A percentile compares a stretch with the other conserved stretches of the same genome.
phyloP scores from a whole-genome alignment of 140 eudicot species.

The Stevia rebaudiana region DNA sequence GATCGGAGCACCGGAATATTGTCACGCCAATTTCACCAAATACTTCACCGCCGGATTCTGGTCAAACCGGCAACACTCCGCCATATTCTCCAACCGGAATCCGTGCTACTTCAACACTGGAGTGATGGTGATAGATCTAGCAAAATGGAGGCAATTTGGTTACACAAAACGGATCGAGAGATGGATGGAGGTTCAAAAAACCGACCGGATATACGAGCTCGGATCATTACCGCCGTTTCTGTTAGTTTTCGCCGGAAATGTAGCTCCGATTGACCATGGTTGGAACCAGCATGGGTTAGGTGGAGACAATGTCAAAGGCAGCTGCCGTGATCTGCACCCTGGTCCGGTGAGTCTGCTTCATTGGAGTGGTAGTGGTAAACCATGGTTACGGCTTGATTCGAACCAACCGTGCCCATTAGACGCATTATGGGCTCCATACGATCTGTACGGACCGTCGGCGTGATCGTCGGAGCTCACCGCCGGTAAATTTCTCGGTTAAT shows the following conservation, averaged over 20 bases:
- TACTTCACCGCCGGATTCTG: constrained; percentile 70
- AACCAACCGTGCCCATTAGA: constrained; percentile 74
- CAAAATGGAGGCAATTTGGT: constrained; percentile 59
- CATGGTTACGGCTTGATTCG: constrained; percentile 79
- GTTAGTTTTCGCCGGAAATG: constrained; percentile 85
- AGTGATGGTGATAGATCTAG: constrained; percentile 88
- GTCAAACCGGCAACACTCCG: constrained; percentile 38
- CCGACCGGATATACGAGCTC: constrained; percentile 77
- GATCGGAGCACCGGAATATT: constrained; percentile 94
- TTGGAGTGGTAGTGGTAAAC: constrained; percentile 96
- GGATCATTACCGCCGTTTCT: constrained; percentile 90
- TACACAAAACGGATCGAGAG: constrained; percentile 72
- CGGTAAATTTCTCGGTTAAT: constrained; percentile 54
- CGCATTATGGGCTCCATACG: constrained; percentile 82
- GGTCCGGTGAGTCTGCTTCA: constrained; percentile 88
- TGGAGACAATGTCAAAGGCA: constrained; percentile 82
- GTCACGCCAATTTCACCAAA: constrained; percentile 90
- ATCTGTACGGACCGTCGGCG: constrained; percentile 46
- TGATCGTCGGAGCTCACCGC: constrained; percentile 26
- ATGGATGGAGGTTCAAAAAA: constrained; percentile 94
- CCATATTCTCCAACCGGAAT: constrained; percentile 38
- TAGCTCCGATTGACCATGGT: constrained; percentile 87
- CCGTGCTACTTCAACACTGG: constrained; percentile 91
- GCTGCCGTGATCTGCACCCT: constrained; percentile 85
- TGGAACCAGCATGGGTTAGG: constrained; percentile 98